Evolutionary conservation across 805 yeast species (phyloP).

Genomic region (Wickerhamomyces strasburgensis): DNA sequence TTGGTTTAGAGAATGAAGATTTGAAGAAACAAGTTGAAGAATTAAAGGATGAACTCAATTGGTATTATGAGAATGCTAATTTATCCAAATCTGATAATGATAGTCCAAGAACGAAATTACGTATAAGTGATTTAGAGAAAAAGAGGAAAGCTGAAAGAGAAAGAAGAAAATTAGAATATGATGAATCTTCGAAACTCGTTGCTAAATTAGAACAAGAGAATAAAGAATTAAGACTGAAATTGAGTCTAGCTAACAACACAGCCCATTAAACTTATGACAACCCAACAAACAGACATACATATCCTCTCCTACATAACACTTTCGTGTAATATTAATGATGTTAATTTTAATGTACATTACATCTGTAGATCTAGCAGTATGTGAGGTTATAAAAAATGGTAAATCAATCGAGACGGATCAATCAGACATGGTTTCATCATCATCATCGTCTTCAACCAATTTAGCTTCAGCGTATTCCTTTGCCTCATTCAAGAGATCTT

Average conservation of each 20-base stretch:
- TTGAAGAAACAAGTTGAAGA: conserved; percentile 12
- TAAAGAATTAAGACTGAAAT: conserved; percentile 30
- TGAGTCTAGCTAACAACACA: too few relatives aligned
- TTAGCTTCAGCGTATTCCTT: conserved; percentile 78
- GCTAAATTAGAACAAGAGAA: conserved; percentile 54
- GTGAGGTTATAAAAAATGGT: too few relatives aligned
- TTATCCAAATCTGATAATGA: conserved; percentile 8
- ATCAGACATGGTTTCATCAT: conserved; percentile 39
- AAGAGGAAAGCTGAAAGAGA: conserved; percentile 72
- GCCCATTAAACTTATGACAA: too few relatives aligned
- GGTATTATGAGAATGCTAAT: conserved; percentile 15
- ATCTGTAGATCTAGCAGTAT: too few relatives aligned
- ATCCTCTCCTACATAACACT: too few relatives aligned
- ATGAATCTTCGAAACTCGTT: conserved; percentile 48
- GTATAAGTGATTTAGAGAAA: conserved; percentile 57
- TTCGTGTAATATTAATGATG: too few relatives aligned
- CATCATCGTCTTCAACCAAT: conserved; percentile 69
- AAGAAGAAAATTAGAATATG: conserved; percentile 55
- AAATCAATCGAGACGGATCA: conserved; percentile 9
- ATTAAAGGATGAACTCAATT: conserved; percentile 15
- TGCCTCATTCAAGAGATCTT: conserved; percentile 76
- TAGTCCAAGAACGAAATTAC: conserved; percentile 37
- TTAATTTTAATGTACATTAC: not conserved
- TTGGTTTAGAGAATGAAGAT: conserved; percentile 3
- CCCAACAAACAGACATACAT: too few relatives aligned